Conservation (phyloP, 768 basidiomycete species). For the Macrolepiota albuminosa region DNA sequence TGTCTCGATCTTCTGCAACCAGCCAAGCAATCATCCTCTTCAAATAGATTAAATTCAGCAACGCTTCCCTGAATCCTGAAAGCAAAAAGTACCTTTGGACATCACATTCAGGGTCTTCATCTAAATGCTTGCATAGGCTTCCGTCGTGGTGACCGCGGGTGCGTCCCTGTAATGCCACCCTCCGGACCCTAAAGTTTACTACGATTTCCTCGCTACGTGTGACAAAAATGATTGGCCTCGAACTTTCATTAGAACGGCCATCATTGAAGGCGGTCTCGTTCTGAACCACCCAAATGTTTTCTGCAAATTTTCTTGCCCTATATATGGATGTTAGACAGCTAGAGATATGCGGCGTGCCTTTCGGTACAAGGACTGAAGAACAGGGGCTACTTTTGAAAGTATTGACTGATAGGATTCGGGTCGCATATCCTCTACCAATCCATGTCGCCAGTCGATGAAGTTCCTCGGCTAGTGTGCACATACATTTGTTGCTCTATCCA, state of each 20-base stretch:
- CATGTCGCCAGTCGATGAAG: neutral
- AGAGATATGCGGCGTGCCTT: neutral
- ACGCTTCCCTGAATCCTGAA: neutral
- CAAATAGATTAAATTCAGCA: neutral
- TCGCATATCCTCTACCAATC: too few species aligned
- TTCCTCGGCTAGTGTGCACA: neutral
- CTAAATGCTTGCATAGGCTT: neutral
- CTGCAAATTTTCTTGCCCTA: neutral
- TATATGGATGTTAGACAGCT: neutral
- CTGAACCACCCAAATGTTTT: neutral
- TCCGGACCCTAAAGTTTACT: neutral
- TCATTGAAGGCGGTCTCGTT: neutral
- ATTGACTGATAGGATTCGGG: neutral
- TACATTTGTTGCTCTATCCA: too few species aligned
- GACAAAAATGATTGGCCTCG: neutral
- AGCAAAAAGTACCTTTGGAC: neutral
- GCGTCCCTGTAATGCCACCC: neutral
- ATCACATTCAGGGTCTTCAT: neutral
- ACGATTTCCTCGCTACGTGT: neutral
- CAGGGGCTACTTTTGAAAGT: neutral
- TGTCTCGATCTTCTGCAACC: neutral
- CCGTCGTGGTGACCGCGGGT: neutral
- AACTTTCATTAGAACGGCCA: neutral
- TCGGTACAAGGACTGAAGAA: neutral
- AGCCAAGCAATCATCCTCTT: neutral